Evolutionary conservation across 192 early-diverging fungal genomes (phyloP).

Genomic region (Umbelopsis sp.): DNA sequence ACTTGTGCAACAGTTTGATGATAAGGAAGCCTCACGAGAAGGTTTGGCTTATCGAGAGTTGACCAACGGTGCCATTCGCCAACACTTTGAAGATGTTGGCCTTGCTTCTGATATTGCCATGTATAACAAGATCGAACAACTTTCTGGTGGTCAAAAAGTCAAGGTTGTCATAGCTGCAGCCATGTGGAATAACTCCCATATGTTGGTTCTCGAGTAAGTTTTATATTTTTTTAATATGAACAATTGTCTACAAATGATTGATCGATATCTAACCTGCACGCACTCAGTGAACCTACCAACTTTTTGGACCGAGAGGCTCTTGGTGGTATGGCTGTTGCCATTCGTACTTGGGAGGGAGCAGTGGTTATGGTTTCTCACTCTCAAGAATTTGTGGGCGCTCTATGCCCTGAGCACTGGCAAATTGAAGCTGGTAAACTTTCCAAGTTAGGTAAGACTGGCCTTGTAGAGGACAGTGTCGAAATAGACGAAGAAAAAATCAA

Average conservation of each 20-base stretch:
- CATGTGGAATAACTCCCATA: slow-evolving; percentile 87
- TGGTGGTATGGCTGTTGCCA: slow-evolving; percentile 74
- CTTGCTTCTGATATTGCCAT: slow-evolving; percentile 77
- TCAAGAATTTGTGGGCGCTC: slow-evolving; percentile 68
- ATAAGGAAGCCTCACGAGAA: slow-evolving; percentile 73
- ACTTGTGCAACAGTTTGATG: slow-evolving; percentile 78
- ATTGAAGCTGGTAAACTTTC: slow-evolving; percentile 58
- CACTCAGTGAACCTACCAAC: slow-evolving; percentile 51
- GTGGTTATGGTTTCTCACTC: slow-evolving; percentile 86
- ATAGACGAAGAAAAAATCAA: slow-evolving; percentile 50
- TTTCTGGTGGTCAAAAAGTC: slow-evolving; percentile 87
- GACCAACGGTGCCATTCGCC: slow-evolving; percentile 65
- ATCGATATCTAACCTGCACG: slow-evolving; percentile 54
- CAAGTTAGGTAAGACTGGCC: slow-evolving; percentile 46
- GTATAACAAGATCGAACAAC: slow-evolving; percentile 72
- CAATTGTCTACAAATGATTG: neutral
- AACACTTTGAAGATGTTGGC: slow-evolving; percentile 75
- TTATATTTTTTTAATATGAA: slow-evolving; percentile 66
- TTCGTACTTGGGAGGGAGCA: slow-evolving; percentile 73
- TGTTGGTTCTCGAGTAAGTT: slow-evolving; percentile 69
- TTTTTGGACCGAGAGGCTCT: slow-evolving; percentile 80
- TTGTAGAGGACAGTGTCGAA: slow-evolving; percentile 45
- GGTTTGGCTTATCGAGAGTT: slow-evolving; percentile 71
- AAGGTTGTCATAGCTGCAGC: slow-evolving; percentile 85
- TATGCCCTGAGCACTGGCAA: slow-evolving; percentile 74